Evolutionary conservation across 495 filamentous ascomycete genomes (phyloP), one percentile per base, ranked within the genome.

Genomic region (Neurospora intermedia): DNA sequence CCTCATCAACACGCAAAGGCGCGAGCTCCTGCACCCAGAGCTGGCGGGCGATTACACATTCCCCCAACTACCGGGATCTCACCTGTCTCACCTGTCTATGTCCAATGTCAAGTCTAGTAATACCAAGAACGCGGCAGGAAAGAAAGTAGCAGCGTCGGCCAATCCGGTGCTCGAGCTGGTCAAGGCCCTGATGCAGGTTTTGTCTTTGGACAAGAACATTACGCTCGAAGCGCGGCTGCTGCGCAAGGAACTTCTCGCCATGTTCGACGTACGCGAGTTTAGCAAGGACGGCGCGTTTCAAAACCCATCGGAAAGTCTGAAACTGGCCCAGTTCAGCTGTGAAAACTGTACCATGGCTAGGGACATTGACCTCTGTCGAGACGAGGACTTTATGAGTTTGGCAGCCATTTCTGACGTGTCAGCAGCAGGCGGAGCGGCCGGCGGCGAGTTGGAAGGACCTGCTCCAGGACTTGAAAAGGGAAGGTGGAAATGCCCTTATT

Each of bases 251-350:
- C 85, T 98, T 4, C 91, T 99, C 11, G 87, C 89, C 4, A 85
- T 98, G 69, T 97, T 98, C 79, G 95, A 98, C 59, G 88, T 99
- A 72, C 92, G 93, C 74, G 96, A 99, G 81, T 99, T 99, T 83
- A 92, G 89, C 84, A 88, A 90, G 75, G 93, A 96, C 69, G 96
- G 91, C 48, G 86, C 88, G 9, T 99, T 97, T 82, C 86, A 88
- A 73, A 98, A 99, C 78, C 96, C 96, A 0, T 92, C 90, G 74
- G 89, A 90, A 69, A 90, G 85, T 45, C 84, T 97, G 16, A 89
- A 87, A 72, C 82, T 99, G 15, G 78, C 87, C 4, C 91, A 94
- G 78, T 83, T 97, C 62, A 90, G 92, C 72, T 98, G 96, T 81
- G 89, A 91, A 62, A 90, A 91, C 75, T 98, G 96, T 82, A 96